Conservation (phyloP, 768 basidiomycete species). For the Russula abietina region DNA sequence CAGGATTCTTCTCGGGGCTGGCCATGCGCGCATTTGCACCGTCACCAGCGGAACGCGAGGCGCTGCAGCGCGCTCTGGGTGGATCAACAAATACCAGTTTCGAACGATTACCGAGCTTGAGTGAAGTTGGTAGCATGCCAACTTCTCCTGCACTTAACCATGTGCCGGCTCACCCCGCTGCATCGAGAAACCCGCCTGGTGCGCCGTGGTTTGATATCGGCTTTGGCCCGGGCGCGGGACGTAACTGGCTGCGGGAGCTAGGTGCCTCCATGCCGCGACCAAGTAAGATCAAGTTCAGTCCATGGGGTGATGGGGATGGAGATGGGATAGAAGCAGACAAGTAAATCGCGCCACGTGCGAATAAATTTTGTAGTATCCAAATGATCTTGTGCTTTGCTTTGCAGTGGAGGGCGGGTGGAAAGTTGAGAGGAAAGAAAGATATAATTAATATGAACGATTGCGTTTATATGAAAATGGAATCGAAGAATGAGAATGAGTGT, state of each 20-base stretch:
- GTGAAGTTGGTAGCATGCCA: slow-evolving; percentile 67
- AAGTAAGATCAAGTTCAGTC: slow-evolving; percentile 70
- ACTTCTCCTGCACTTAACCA: slow-evolving; percentile 57
- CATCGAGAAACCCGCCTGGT: slow-evolving; percentile 24
- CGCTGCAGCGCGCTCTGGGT: slow-evolving; percentile 70
- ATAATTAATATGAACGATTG: slow-evolving; percentile 9
- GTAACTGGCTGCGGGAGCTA: slow-evolving; percentile 54
- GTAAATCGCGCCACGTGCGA: slow-evolving; percentile 6
- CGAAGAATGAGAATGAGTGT: not conserved
- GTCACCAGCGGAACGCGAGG: slow-evolving; percentile 82
- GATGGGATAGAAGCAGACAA: slow-evolving; percentile 15
- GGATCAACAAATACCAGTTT: slow-evolving; percentile 69
- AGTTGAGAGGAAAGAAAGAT: not conserved
- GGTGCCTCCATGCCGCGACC: slow-evolving; percentile 47
- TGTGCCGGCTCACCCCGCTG: slow-evolving; percentile 25
- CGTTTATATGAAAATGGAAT: not conserved
- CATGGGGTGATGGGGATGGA: slow-evolving; percentile 71
- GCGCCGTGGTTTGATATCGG: slow-evolving; percentile 20
- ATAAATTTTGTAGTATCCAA: slow-evolving; percentile 13
- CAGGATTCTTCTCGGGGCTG: slow-evolving; percentile 31
- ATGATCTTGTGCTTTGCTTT: slow-evolving; percentile 4
- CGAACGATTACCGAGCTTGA: slow-evolving; percentile 71
- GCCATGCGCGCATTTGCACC: slow-evolving; percentile 81
- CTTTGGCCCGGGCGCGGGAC: slow-evolving; percentile 32
- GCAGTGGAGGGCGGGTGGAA: not conserved